Evolutionary conservation across 495 filamentous ascomycete species (phyloP).

Genomic region (Pseudomonodictys pantanalensis): DNA sequence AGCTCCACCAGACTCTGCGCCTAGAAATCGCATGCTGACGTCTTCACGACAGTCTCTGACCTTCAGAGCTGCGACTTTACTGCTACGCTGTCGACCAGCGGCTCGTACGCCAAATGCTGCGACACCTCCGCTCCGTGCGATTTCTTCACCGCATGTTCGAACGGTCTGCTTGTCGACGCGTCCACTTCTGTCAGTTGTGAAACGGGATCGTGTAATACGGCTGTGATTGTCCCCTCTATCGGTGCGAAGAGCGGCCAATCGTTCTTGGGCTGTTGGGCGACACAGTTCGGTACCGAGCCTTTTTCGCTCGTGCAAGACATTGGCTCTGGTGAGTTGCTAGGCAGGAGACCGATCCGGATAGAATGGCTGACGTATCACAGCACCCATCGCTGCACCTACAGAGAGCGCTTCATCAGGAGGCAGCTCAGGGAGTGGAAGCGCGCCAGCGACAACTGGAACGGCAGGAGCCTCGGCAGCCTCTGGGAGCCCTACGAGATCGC

Average conservation of each 20-base stretch:
- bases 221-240: neutral
- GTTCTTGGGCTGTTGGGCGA: slow-evolving; percentile 3
- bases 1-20: no score
- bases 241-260: neutral
- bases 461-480: no score
- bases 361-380: neutral
- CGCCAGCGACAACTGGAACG: neutral
- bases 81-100: neutral
- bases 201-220: neutral
- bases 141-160: neutral
- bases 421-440: neutral
- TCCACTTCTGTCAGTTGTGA: slow-evolving; percentile 1
- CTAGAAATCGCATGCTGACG: no score
- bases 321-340: neutral
- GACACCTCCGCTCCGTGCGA: neutral
- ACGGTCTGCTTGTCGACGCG: neutral
- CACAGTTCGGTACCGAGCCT: neutral
- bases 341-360: neutral
- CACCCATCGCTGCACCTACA: neutral
- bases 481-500: no score
- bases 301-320: neutral
- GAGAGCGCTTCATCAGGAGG: neutral
- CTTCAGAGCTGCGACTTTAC: neutral
- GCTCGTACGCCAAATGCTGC: slow-evolving; percentile 4
- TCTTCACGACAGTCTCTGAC: neutral